phyloP scores from a whole-genome alignment of 2,329 filamentous ascomycete genomes.

The Cladorrhinum sp. region DNA sequence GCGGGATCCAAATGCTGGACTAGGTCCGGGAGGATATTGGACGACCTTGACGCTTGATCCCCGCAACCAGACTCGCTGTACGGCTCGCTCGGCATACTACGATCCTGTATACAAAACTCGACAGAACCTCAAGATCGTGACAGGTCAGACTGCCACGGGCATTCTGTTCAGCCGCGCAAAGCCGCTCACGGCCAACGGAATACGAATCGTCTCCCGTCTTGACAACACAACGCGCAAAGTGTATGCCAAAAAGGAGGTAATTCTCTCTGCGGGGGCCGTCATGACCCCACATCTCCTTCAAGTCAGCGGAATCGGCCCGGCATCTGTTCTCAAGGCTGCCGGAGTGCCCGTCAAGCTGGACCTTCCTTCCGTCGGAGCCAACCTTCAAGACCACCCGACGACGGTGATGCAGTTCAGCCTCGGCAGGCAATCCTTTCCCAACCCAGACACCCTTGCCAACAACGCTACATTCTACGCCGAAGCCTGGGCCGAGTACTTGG shows the following conservation, averaged over 20 bases:
- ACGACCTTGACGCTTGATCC: constrained; percentile 17
- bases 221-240: constrained; percentile 21
- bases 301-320: constrained; percentile 43
- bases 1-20: constrained; percentile 11
- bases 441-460: constrained; percentile 21
- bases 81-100: constrained; percentile 24
- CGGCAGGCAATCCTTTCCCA: constrained; percentile 21
- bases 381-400: constrained; percentile 38
- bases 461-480: constrained; percentile 24
- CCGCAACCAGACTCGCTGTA: constrained; percentile 19
- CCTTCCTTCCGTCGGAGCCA: constrained; percentile 44
- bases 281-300: constrained; percentile 42
- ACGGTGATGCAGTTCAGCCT: constrained; percentile 16
- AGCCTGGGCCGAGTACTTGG: constrained; percentile 25
- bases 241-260: constrained; percentile 35
- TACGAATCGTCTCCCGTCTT: constrained; percentile 28
- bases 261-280: constrained; percentile 37
- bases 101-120: constrained; percentile 21
- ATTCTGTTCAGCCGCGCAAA: constrained; percentile 19
- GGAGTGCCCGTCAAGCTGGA: constrained; percentile 39
- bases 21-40: constrained; percentile 20
- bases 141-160: constrained; percentile 21
- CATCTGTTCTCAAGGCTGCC: constrained; percentile 33
- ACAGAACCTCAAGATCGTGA: constrained; percentile 20
- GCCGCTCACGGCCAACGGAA: constrained; percentile 27